Conservation (phyloP, 495 filamentous ascomycete genomes). For the Tuber brumale region DNA sequence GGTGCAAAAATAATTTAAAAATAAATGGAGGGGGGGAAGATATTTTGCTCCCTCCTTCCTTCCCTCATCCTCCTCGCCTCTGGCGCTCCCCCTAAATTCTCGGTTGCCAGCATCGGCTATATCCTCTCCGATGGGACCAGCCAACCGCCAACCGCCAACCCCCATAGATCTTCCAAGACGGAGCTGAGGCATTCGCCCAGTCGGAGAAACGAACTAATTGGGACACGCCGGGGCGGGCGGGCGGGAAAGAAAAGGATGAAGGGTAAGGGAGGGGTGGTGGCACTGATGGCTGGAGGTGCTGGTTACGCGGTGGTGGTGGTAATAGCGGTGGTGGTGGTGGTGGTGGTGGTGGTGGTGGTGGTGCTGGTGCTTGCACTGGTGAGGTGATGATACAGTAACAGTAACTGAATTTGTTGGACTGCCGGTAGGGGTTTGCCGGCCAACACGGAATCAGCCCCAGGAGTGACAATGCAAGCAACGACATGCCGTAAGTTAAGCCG, state of each 20-base stretch:
- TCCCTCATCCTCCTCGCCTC: slow-evolving; percentile 29
- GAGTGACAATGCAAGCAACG: not conserved
- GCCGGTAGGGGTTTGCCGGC: not conserved
- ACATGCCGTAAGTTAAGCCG: not conserved
- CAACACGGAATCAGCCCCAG: not conserved
- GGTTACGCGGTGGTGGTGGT: not conserved
- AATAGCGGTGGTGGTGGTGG: not conserved
- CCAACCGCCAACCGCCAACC: slow-evolving; percentile 29
- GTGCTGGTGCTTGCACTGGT: not conserved
- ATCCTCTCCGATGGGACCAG: slow-evolving; percentile 28
- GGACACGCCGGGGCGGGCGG: slow-evolving; percentile 27
- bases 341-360: not conserved
- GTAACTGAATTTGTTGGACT: not conserved
- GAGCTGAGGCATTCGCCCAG: slow-evolving; percentile 22
- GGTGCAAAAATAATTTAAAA: not conserved
- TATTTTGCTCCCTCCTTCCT: slow-evolving; percentile 9
- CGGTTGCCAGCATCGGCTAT: slow-evolving; percentile 40
- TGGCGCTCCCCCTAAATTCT: slow-evolving; percentile 19
- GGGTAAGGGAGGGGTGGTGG: not conserved
- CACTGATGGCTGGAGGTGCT: not conserved
- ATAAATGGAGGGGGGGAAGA: not conserved
- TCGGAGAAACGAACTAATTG: slow-evolving; percentile 40
- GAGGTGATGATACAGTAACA: no score
- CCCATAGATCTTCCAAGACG: slow-evolving; percentile 15
- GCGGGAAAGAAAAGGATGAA: slow-evolving; percentile 16